A percentile compares a stretch with the other conserved stretches of the same genome.
Evolutionary conservation across 1,284 basidiomycete genomes (phyloP).

Genomic region (Ustilago tritici): DNA sequence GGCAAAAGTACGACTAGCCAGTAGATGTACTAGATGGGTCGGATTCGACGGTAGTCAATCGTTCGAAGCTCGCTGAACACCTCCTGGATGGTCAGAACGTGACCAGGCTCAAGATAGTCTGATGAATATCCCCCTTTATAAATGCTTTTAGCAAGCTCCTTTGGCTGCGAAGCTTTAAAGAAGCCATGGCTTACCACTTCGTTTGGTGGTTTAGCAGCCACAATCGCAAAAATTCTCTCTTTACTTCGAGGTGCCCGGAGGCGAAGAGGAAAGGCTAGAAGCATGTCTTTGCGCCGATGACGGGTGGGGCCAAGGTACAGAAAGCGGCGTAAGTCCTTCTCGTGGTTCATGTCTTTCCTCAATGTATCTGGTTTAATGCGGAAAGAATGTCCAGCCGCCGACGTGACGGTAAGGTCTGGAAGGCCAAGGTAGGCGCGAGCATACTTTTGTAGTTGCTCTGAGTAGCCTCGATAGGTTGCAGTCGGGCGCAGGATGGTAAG

Average conservation of each 20-base stretch:
- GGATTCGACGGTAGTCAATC: not conserved
- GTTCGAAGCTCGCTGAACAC: conserved; percentile 3
- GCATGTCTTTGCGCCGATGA: not conserved
- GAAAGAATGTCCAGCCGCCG: not conserved
- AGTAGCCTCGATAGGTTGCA: not conserved
- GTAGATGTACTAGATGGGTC: not conserved
- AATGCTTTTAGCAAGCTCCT: not conserved
- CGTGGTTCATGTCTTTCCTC: not conserved
- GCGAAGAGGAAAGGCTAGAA: not conserved
- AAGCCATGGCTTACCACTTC: not conserved
- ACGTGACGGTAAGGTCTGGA: not conserved
- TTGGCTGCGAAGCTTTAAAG: not conserved
- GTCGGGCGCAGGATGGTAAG: not conserved
- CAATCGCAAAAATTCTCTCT: not conserved
- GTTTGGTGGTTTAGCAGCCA: not conserved
- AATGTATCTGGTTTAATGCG: not conserved
- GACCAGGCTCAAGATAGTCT: not conserved
- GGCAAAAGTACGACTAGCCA: too few relatives aligned
- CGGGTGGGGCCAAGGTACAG: not conserved
- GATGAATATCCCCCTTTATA: not conserved
- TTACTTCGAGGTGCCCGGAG: not conserved
- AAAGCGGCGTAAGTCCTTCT: not conserved
- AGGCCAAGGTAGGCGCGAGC: not conserved
- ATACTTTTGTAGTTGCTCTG: not conserved
- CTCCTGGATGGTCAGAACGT: conserved; percentile 12